Percentiles rank a stretch among this genome's conserved stretches.
Evolutionary conservation across 331 rosid species (phyloP).

Genomic region (Prunus yedoensis): DNA sequence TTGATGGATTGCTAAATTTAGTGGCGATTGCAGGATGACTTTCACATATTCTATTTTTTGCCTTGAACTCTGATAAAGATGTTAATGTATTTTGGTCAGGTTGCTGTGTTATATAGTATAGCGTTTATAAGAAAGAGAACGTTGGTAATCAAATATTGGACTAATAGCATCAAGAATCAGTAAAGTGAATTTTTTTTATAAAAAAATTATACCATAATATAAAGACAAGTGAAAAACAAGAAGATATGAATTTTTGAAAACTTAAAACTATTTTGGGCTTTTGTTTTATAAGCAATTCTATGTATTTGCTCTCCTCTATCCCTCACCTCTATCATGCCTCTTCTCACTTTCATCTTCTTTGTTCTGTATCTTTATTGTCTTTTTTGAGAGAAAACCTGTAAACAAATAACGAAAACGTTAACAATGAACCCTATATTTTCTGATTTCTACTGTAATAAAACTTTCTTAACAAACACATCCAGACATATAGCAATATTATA

Average conservation of each 20-base stretch:
- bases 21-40: slow-evolving; percentile 6
- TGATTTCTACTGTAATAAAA: not conserved
- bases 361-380: not conserved
- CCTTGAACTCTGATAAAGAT: not conserved
- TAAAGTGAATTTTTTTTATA: not conserved
- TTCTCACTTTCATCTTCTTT: not conserved
- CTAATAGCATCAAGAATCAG: not conserved
- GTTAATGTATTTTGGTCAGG: slow-evolving; percentile 11
- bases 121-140: not conserved
- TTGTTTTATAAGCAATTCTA: not conserved
- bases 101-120: slow-evolving; percentile 6
- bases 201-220: too few species aligned
- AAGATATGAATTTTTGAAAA: not conserved
- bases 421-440: not conserved
- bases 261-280: not conserved
- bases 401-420: not conserved
- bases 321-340: not conserved
- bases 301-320: not conserved
- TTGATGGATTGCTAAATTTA: not conserved
- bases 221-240: not conserved
- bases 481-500: not conserved
- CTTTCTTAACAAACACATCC: not conserved
- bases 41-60: not conserved
- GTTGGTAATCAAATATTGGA: not conserved
- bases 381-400: not conserved